Percentiles rank a stretch among this genome's conserved stretches.
These are phyloP conservation scores for Fusarium lyarnte DNA, from an alignment of 2,329 filamentous ascomycete genomes.

Conservation along the genomic window DNA sequence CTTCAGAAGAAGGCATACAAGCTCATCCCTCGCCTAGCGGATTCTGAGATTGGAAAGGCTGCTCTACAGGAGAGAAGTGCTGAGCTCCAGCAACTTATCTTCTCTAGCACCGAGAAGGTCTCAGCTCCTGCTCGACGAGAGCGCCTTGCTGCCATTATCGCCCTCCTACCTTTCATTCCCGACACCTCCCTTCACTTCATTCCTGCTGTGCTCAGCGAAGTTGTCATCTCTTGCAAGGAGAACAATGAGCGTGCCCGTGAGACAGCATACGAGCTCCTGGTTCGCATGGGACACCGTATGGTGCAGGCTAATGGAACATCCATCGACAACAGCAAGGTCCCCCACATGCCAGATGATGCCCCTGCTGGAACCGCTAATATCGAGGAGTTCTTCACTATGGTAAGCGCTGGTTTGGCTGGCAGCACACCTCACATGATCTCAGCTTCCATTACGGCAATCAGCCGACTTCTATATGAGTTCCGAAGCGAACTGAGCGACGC, in stretches of 20 bases:
- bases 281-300: constrained; percentile 88
- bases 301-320: constrained; percentile 69
- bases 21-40: constrained; percentile 88
- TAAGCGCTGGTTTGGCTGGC: constrained; percentile 92
- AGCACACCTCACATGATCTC: constrained; percentile 97
- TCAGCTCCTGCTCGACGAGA: constrained; percentile 88
- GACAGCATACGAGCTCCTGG: constrained; percentile 87
- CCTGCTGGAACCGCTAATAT: constrained; percentile 81
- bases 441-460: constrained; percentile 93
- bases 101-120: constrained; percentile 83
- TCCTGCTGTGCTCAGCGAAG: constrained; percentile 88
- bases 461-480: constrained; percentile 93
- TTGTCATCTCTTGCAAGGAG: constrained; percentile 96
- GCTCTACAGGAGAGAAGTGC: constrained; percentile 79
- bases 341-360: constrained; percentile 85
- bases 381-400: constrained; percentile 98
- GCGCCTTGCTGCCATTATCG: constrained; percentile 81
- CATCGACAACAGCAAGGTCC: constrained; percentile 87
- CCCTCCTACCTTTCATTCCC: constrained; percentile 82
- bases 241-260: constrained; percentile 95
- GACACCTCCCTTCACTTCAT: constrained; percentile 88
- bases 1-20: constrained; percentile 99
- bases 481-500: constrained; percentile 73
- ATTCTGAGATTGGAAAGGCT: constrained; percentile 78
- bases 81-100: constrained; percentile 84